phyloP scores from a whole-genome alignment of 2,329 filamentous ascomycete species.

The Hymenoscyphus salicellus region DNA sequence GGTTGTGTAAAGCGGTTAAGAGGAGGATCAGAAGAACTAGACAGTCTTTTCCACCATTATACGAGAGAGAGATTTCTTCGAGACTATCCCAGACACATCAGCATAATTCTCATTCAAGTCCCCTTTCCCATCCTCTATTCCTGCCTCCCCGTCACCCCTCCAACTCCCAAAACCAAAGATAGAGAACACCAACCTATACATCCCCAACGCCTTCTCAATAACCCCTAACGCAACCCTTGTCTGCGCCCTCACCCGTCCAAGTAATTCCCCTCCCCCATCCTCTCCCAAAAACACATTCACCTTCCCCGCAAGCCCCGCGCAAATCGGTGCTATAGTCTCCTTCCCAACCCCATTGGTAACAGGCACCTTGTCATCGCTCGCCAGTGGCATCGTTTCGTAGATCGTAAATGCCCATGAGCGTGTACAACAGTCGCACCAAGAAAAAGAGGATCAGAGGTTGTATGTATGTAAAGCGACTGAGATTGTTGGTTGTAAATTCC shows the following conservation, averaged over 20 bases:
- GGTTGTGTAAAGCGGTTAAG: slow-evolving; percentile 40
- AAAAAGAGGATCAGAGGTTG: background rate
- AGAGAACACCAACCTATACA: slow-evolving; percentile 62
- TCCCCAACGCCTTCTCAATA: slow-evolving; percentile 69
- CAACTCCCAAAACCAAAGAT: slow-evolving; percentile 6
- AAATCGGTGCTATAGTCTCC: slow-evolving; percentile 29
- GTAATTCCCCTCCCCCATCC: slow-evolving; percentile 25
- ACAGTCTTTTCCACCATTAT: slow-evolving; percentile 98
- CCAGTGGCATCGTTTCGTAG: slow-evolving; percentile 30
- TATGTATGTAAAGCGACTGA: background rate
- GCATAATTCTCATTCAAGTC: background rate
- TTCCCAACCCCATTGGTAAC: slow-evolving; percentile 18
- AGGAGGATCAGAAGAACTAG: slow-evolving; percentile 83
- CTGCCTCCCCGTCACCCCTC: background rate
- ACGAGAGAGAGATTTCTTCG: slow-evolving; percentile 80
- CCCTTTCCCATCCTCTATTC: too few species aligned
- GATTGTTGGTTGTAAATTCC: background rate
- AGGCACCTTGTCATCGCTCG: slow-evolving; percentile 26
- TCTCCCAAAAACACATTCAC: slow-evolving; percentile 33
- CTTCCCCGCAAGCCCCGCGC: slow-evolving; percentile 25
- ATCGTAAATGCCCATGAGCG: slow-evolving; percentile 24
- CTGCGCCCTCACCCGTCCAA: slow-evolving; percentile 61
- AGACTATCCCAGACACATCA: slow-evolving; percentile 48
- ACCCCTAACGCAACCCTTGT: slow-evolving; percentile 69
- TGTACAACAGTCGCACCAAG: slow-evolving; percentile 8